Base-by-base conservation (phyloP, 495 filamentous ascomycete genomes). In the Poronia punctata region DNA sequence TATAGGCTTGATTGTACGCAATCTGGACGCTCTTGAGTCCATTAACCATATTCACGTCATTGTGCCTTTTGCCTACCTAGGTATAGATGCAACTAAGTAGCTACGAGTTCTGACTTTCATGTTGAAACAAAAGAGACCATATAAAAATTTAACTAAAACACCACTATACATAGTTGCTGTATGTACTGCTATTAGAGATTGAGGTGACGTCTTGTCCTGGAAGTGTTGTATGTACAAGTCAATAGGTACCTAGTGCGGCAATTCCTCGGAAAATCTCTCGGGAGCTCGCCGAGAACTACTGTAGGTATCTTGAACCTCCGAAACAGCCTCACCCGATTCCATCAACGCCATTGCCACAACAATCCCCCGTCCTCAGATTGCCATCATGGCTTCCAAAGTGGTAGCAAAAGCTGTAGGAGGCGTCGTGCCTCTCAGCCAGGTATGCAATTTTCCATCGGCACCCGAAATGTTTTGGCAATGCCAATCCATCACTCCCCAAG, bases 341-440 rank as follows among this genome's bases (percentile, higher is more conserved):
- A 30, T 26, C 39, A 42, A 16, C 41, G 38, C 45, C 46, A 42
- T 52, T 45, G 28, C 24, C 8, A 36, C 29, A 37, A 21, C 38
- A 28, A 11, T 38, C 42, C 45, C 45, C 40, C 38, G 31, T 47
- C 38, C 12, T 25, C 27, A 39, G 40, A 36, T 41, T 40, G 61
- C 49, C 57, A 66, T 41, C 46, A 78, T 78, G 74, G 71, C 74
- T 35, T 72, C 74, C 35, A 71, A 74, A 54, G 67, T 57, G 50
- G 71, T 60, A 53, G 64, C 65, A 14, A 76, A 73, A 53, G 65
- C 62, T 53, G 70, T 61, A 9, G 62, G 57, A 31, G 58, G 62
- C 48, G 66, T 65, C 20, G 50, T 75, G 44, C 64, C 53, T 46
- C 64, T 78, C 47, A 47, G 55, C 45, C 64, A 70, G 56, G 74